Conservation (phyloP, 2,329 filamentous ascomycete genomes). For the Penicillium sp. region DNA sequence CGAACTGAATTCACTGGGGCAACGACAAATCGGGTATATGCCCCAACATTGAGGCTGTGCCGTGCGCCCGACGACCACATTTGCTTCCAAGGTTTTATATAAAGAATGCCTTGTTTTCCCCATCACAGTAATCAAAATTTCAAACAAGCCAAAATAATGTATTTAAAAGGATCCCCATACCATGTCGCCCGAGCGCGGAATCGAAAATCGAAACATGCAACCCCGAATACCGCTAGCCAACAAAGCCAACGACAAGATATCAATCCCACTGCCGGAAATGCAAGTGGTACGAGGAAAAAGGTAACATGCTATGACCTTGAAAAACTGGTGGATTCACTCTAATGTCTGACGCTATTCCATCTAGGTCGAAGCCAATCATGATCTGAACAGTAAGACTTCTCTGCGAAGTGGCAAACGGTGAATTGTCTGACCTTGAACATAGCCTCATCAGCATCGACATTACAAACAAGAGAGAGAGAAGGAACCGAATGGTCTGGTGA, state of each 20-base stretch:
- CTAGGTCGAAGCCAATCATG: too few species aligned
- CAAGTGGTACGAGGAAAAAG: too few species aligned
- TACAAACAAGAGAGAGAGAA: not conserved
- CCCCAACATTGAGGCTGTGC: not conserved
- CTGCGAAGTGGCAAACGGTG: too few species aligned
- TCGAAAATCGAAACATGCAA: not conserved
- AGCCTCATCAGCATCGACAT: not conserved
- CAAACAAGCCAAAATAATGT: not conserved
- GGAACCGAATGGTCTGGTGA: not conserved
- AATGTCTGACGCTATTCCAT: too few species aligned
- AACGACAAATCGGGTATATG: not conserved
- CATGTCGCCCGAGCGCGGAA: conserved; percentile 1
- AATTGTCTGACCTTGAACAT: too few species aligned
- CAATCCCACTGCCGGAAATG: not conserved
- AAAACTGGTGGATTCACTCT: too few species aligned
- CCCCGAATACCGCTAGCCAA: not conserved
- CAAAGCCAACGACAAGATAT: not conserved
- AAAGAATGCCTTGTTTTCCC: not conserved
- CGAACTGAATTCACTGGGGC: not conserved
- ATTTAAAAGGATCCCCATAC: conserved; percentile 1
- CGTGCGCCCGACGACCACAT: not conserved
- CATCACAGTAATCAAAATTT: not conserved
- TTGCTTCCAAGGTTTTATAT: not conserved
- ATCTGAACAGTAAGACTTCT: too few species aligned
- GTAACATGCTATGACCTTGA: too few species aligned